A percentile compares a stretch with the other conserved stretches of the same genome.
Conservation (phyloP, 73 alveolate genomes). For the Paramecium sexaurelia region DNA sequence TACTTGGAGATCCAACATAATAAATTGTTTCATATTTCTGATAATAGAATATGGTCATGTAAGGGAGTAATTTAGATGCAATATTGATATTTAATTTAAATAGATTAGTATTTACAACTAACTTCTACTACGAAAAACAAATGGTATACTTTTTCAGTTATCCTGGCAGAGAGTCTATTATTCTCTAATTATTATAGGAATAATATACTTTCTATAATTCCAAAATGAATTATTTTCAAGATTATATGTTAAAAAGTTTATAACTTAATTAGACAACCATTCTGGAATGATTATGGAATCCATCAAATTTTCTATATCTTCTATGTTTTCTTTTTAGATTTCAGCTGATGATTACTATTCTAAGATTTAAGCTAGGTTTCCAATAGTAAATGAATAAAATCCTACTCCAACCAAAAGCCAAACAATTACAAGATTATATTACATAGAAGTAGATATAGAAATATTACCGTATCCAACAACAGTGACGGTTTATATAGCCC, state of each 20-base stretch:
- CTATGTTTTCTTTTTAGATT: not conserved
- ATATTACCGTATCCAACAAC: conserved; percentile 90
- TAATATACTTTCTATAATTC: conserved; percentile 26
- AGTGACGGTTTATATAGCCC: conserved; percentile 83
- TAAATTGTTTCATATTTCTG: conserved; percentile 31
- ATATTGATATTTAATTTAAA: conserved; percentile 46
- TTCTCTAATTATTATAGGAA: not conserved
- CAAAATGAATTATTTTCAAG: conserved; percentile 41
- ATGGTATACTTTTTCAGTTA: not conserved
- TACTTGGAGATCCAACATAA: not conserved
- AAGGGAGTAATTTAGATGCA: not conserved
- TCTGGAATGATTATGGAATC: not conserved
- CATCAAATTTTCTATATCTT: not conserved
- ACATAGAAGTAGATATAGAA: conserved; percentile 72
- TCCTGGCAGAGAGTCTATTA: not conserved
- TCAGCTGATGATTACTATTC: conserved; percentile 67
- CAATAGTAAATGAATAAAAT: conserved; percentile 82
- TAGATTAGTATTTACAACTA: not conserved
- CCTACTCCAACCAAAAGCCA: conserved; percentile 83
- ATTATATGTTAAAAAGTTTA: not conserved
- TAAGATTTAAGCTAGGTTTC: conserved; percentile 72
- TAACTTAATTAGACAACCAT: not conserved
- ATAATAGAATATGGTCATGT: not conserved
- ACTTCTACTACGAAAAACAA: not conserved
- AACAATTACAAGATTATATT: conserved; percentile 67